A percentile compares a stretch with the other conserved stretches of the same genome.
Conservation (phyloP, 768 basidiomycete genomes). For the Gelatoporia subvermispora region DNA sequence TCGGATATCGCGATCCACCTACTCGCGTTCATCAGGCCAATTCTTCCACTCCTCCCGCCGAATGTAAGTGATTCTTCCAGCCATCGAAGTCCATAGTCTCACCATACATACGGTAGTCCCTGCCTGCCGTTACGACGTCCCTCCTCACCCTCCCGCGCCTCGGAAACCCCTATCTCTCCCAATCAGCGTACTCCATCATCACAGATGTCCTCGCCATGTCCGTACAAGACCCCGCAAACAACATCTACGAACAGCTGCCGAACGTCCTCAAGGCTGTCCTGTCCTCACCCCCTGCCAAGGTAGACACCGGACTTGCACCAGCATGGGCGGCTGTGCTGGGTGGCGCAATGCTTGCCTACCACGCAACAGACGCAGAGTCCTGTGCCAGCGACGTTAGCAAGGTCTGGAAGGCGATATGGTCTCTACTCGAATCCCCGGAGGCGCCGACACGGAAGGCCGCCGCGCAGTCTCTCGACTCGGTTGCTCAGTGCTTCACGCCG, state of each 20-base stretch:
- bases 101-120: slow-evolving; percentile 43
- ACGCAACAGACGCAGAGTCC: slow-evolving; percentile 40
- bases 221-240: slow-evolving; percentile 43
- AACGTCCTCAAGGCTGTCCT: slow-evolving; percentile 64
- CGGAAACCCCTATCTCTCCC: slow-evolving; percentile 84
- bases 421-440: slow-evolving; percentile 71
- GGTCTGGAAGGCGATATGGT: slow-evolving; percentile 75
- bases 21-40: slow-evolving; percentile 66
- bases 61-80: slow-evolving; percentile 46
- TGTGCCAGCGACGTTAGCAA: slow-evolving; percentile 51
- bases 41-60: slow-evolving; percentile 55
- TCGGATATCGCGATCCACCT: slow-evolving; percentile 75
- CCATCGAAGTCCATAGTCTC: slow-evolving; percentile 1
- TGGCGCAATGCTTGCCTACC: slow-evolving; percentile 64
- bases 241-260: slow-evolving; percentile 48
- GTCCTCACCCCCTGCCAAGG: slow-evolving; percentile 61
- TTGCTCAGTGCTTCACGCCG: slow-evolving; percentile 69
- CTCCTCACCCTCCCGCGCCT: slow-evolving; percentile 83
- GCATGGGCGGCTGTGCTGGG: slow-evolving; percentile 81
- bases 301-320: slow-evolving; percentile 62
- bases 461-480: slow-evolving; percentile 54
- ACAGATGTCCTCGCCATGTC: slow-evolving; percentile 69
- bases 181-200: slow-evolving; percentile 82
- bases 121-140: slow-evolving; percentile 62
- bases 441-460: slow-evolving; percentile 55